phyloP scores from a whole-genome alignment of 352 stramenopile genomes.

The Pythium aquatile region DNA sequence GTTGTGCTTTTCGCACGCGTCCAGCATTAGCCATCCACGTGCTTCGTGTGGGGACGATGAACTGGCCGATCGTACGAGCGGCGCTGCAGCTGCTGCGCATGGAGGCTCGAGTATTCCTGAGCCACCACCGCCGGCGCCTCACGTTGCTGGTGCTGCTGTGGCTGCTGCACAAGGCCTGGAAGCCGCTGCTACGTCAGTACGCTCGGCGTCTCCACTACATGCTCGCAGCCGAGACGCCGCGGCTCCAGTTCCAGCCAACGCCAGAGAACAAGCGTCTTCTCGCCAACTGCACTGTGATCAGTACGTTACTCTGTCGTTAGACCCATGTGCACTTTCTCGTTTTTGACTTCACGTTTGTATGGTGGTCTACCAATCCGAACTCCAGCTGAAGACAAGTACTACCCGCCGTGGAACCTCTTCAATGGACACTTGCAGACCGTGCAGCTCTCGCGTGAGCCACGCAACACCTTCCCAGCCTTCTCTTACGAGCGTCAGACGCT shows the following conservation, averaged over 20 bases:
- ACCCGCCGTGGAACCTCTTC: conserved; percentile 56
- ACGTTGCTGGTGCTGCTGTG: conserved; percentile 19
- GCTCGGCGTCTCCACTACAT: conserved; percentile 31
- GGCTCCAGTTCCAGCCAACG: conserved; percentile 43
- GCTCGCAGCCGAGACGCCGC: conserved; percentile 37
- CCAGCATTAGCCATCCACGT: not conserved
- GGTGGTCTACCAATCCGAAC: not conserved
- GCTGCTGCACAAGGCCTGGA: conserved; percentile 21
- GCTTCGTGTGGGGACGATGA: conserved; percentile 2
- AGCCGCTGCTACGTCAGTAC: conserved; percentile 8
- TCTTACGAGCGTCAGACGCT: conserved; percentile 59
- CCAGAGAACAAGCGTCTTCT: conserved; percentile 38
- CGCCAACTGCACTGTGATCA: conserved; percentile 41
- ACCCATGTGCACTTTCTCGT: not conserved
- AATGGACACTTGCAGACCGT: conserved; percentile 66
- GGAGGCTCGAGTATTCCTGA: not conserved
- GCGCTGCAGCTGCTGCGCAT: conserved; percentile 12
- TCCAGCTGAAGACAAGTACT: conserved; percentile 47
- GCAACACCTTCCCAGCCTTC: conserved; percentile 32
- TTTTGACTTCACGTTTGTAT: not conserved
- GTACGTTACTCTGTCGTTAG: conserved; percentile 29
- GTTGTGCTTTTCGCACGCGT: not conserved
- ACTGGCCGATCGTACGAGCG: conserved; percentile 17
- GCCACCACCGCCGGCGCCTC: conserved; percentile 9
- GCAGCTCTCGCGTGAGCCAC: conserved; percentile 41